A percentile compares a stretch with the other conserved stretches of the same genome.
Conservation (phyloP, 2,329 filamentous ascomycete genomes). For the Diaporthe citriasiana region DNA sequence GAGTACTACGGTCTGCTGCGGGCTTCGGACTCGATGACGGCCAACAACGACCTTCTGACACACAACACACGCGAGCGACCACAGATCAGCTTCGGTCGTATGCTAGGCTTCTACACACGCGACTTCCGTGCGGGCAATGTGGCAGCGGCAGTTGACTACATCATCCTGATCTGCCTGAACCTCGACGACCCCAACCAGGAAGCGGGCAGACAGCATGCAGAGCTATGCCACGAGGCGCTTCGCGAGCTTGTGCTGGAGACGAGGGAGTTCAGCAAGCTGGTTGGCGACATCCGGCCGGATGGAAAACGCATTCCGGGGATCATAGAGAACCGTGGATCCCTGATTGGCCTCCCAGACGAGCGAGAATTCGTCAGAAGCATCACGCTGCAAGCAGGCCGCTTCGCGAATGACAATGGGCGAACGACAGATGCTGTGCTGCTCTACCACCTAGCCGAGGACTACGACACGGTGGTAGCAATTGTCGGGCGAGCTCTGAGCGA, state of each 20-base stretch:
- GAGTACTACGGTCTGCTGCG: conserved; percentile 91
- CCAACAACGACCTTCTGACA: conserved; percentile 78
- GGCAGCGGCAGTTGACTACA: conserved; percentile 92
- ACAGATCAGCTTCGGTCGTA: conserved; percentile 93
- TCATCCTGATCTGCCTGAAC: conserved; percentile 92
- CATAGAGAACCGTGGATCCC: conserved; percentile 85
- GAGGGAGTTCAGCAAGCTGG: conserved; percentile 91
- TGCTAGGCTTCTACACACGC: conserved; percentile 94
- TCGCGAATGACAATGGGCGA: conserved; percentile 93
- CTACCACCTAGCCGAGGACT: conserved; percentile 95
- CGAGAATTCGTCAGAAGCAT: conserved; percentile 92
- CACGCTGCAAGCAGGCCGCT: conserved; percentile 90
- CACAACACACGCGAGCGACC: conserved; percentile 77
- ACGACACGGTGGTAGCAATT: conserved; percentile 92
- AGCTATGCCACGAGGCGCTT: conserved; percentile 90
- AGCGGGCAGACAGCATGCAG: conserved; percentile 81
- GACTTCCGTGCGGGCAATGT: conserved; percentile 95
- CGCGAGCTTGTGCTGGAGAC: conserved; percentile 97
- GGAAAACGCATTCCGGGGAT: conserved; percentile 87
- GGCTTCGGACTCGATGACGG: conserved; percentile 83
- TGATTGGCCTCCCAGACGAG: conserved; percentile 85
- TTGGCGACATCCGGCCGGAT: conserved; percentile 91
- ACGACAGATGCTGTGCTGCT: conserved; percentile 94
- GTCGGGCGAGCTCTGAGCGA: conserved; percentile 93
- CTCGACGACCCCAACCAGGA: conserved; percentile 70